Evolutionary conservation across 768 basidiomycete genomes (phyloP).

Genomic region (Pholiota conissans): DNA sequence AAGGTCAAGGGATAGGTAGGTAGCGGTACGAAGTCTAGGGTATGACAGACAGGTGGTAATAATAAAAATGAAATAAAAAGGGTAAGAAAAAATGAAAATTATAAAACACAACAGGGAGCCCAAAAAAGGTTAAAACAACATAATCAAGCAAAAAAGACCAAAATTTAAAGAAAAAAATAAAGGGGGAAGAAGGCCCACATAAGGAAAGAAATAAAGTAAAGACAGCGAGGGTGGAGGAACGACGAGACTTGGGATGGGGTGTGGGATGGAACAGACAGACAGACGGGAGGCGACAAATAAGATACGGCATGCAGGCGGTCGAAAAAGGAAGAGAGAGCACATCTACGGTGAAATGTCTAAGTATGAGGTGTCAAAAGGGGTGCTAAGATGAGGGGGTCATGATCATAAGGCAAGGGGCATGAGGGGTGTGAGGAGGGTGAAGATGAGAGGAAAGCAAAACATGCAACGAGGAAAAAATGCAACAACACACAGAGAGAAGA

Average conservation of each 20-base stretch:
- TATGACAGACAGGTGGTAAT: too few species aligned
- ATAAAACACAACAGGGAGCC: not conserved
- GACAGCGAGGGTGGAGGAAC: slow-evolving; percentile 4
- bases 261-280: too few species aligned
- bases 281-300: too few species aligned
- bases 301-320: too few species aligned
- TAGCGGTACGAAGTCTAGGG: slow-evolving; percentile 13
- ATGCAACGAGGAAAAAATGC: not conserved
- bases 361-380: too few species aligned
- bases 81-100: not conserved
- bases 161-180: not conserved
- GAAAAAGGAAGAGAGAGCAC: not conserved
- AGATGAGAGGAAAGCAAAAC: not conserved
- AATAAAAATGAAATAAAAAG: not conserved
- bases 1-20: not conserved
- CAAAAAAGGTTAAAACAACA: not conserved
- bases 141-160: not conserved
- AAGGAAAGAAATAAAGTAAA: slow-evolving; percentile 8
- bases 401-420: not conserved
- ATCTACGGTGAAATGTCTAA: slow-evolving; percentile 19
- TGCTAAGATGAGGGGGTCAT: slow-evolving; percentile 2
- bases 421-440: not conserved
- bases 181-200: slow-evolving; percentile 3
- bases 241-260: not conserved
- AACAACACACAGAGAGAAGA: not conserved